Evolutionary conservation across 108 stramenopile species (phyloP), one percentile per base, ranked within the genome.

Genomic region (Mayamaea pseudoterrestris): DNA sequence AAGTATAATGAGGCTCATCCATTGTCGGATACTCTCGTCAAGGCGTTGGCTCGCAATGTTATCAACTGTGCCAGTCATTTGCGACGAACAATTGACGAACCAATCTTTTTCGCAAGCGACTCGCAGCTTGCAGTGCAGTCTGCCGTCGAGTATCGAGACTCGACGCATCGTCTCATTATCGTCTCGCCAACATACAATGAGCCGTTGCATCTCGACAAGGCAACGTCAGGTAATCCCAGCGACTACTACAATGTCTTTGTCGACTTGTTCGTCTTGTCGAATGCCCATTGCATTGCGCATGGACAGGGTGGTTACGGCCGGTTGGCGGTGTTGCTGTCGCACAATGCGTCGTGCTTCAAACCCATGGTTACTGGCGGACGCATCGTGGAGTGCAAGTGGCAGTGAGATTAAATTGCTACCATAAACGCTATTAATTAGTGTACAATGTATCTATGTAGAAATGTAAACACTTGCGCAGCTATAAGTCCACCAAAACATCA

Each of bases 231-330:
- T 13, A 17, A 45, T 12, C 20, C 57, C 35, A 45, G 47, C 8
- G 63, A 49, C 2, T 65, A 57, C 41, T 60, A 64, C 41, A 37
- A 34, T 21, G 65, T 53, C 24, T 74, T 74, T 54, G 56, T 64
- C 3, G 73, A 74, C 27, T 31, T 74, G 39, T 63, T 60, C 35
- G 27, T 74, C 9, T 57, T 74, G 59, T 42, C 52, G 30, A 30
- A 60, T 5, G 42, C 51, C 18, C 52, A 36, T 9, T 74, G 73
- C 40, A 57, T 74, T 26, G 34, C 50, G 30, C 58, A 47, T 36
- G 61, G 60, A 5, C 44, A 49, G 0, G 73, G 73, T 28, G 73
- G 73, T 1, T 74, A 68, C 55, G 73, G 63, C 1, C 37, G 55
- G 0, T 61, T 49, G 50, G 73, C 61, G 27, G 35, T 32, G 5